Evolutionary conservation across 192 early-diverging fungal species (phyloP), one percentile per base, ranked within the genome.

Genomic region (Phlyctochytrium bullatum): DNA sequence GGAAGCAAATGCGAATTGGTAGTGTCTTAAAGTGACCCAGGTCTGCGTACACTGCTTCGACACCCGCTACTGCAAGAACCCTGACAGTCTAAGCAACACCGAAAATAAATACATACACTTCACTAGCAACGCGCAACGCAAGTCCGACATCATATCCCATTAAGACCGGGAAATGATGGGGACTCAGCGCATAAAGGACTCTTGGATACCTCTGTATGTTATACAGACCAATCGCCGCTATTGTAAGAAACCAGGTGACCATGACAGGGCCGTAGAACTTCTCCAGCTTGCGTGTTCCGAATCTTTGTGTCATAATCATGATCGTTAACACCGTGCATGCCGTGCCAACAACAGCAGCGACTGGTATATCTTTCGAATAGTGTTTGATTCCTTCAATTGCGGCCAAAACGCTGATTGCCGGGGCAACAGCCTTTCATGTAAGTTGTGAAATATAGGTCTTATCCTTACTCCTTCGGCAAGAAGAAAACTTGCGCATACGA

Each of bases 31-130:
- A 86, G 61, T 86, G 85, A 1, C 83, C 85, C 52, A 86, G 70
- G 65, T 86, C 85, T 20, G 83, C 75, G 61, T 80, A 86, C 70
- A 86, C 64, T 2, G 79, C 78, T 70, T 86, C 85, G 1, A 80
- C 80, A 27, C 85, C 85, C 0, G 81, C 77, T 28, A 86, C 69
- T 2, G 83, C 69, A 31, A 86, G 62, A 20, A 85, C 79, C 0
- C 73, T 80, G 40, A 14, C n/a, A 32, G 14, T 34, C n/a, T 56
- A 34, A 24, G 25, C 20, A 4, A 30, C 17, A 52, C 73, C 31
- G 31, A 33, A 68, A 74, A 20, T 17, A 32, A 29, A 35, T 25
- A 62, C 78, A 59, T 62, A 77, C 75, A 81, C 63, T 33, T 84
- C 68, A 23, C 81, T 76, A 2, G 85, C 64, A 20, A 50, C 52